Base-by-base conservation (phyloP, 768 basidiomycete genomes). In the Naganishia randhawae region DNA sequence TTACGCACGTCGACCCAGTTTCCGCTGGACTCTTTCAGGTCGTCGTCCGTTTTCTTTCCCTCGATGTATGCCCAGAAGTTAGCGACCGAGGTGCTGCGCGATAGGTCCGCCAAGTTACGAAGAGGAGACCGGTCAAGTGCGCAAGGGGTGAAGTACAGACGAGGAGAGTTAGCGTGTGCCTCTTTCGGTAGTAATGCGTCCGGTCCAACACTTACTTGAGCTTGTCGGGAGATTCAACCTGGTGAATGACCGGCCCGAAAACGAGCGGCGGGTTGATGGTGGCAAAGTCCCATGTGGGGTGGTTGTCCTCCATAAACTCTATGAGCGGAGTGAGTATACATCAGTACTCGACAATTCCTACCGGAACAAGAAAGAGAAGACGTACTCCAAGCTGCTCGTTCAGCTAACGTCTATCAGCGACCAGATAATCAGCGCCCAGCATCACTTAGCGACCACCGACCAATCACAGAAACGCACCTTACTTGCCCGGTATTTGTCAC, bases 211-310 rank as follows among this genome's bases (percentile, higher is more conserved):
- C 71, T 57, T 27, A 50, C 70, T 84, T 84, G 66, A 84, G 73
- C 50, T 73, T 63, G 33, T 81, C 81, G 39, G 78, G 75, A 19
- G 66, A 71, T 29, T 75, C 73, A 52, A 80, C 77, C 53, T 82
- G 79, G 71, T 84, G 82, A 35, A 82, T 76, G 62, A 81, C 73
- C 2, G 80, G 81, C 17, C 81, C 81, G 31, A 78, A 75, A 35
- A 81, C 74, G 69, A 29, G 85, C 74, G 78, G 75, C 17, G 78
- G 78, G 71, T 76, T 76, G 71, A 79, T 77, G 11, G 74, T 73
- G 14, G 69, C 75, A 16, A 72, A 73, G 50, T 79, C 78, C 50
- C 69, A 79, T 17, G 74, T 63, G 19, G 75, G 76, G 42, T 77
- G 74, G 69, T 79, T 73, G 11, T 79, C 73, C n/a, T 75, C 70